phyloP scores from a whole-genome alignment of 768 basidiomycete genomes.

The Solioccasus polychromus region DNA sequence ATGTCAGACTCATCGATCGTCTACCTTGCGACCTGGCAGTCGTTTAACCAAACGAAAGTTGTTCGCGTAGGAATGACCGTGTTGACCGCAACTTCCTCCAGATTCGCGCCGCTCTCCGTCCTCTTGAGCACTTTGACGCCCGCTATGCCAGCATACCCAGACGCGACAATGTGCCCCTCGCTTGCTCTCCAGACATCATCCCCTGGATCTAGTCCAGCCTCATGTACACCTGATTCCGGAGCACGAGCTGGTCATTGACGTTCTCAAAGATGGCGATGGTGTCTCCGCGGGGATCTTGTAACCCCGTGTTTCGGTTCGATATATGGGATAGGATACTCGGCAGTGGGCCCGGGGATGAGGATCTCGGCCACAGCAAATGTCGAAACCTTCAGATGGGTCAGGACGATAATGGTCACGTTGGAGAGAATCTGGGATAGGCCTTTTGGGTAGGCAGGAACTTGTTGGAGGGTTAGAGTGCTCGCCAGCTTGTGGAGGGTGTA shows the following conservation, averaged over 20 bases:
- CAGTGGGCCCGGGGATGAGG: conserved; percentile 50
- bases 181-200: conserved; percentile 53
- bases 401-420: conserved; percentile 48
- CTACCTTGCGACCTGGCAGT: not conserved
- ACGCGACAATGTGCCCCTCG: conserved; percentile 55
- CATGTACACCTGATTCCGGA: conserved; percentile 57
- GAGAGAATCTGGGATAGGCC: conserved; percentile 50
- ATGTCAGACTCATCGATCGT: no score
- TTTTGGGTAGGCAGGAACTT: conserved; percentile 45
- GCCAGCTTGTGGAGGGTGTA: conserved; percentile 55
- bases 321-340: conserved; percentile 47
- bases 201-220: conserved; percentile 63
- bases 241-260: conserved; percentile 35
- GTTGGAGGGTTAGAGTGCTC: conserved; percentile 57
- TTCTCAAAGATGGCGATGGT: conserved; percentile 61
- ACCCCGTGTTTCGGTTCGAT: conserved; percentile 63
- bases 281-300: conserved; percentile 53
- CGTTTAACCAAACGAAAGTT: conserved; percentile 44
- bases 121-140: conserved; percentile 35
- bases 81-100: conserved; percentile 54
- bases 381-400: conserved; percentile 36
- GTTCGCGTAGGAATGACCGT: conserved; percentile 49
- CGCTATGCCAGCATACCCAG: conserved; percentile 46
- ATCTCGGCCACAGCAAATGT: conserved; percentile 58
- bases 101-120: conserved; percentile 49